Percentiles rank a stretch among this genome's conserved stretches.
phyloP scores from a whole-genome alignment of 2,329 filamentous ascomycete species.

The Mycosphaerella arachidis region DNA sequence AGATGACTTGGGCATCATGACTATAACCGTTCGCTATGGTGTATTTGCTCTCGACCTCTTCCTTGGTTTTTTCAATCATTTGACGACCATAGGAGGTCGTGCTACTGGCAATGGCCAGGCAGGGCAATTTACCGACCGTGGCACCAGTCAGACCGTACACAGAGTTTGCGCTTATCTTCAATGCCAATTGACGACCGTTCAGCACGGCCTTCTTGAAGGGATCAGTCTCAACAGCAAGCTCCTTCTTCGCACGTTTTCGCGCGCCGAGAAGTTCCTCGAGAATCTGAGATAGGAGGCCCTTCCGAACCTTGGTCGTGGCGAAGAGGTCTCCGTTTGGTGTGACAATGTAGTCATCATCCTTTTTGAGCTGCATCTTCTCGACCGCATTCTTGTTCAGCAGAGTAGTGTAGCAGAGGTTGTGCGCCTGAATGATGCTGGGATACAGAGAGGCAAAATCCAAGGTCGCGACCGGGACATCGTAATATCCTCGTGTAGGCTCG shows the following conservation, averaged over 20 bases:
- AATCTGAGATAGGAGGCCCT: conserved; percentile 91
- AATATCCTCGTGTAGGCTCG: conserved; percentile 88
- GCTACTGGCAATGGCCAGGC: conserved; percentile 89
- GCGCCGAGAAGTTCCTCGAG: conserved; percentile 87
- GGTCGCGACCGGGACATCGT: conserved; percentile 90
- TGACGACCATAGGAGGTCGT: conserved; percentile 95
- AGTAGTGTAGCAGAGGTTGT: conserved; percentile 97
- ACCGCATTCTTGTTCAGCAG: conserved; percentile 73
- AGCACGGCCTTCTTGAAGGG: conserved; percentile 97
- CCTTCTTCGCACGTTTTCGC: conserved; percentile 89
- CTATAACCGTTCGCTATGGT: conserved; percentile 90
- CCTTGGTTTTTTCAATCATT: conserved; percentile 98
- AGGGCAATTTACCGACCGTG: conserved; percentile 91
- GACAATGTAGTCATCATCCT: conserved; percentile 92
- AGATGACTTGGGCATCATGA: conserved; percentile 94
- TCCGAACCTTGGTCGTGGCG: conserved; percentile 79
- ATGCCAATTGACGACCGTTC: conserved; percentile 90
- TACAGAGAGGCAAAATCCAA: conserved; percentile 98
- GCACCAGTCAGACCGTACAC: conserved; percentile 97
- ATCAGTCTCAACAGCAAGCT: conserved; percentile 82
- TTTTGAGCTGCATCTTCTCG: conserved; percentile 70
- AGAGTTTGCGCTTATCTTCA: conserved; percentile 96
- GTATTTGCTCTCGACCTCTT: conserved; percentile 88
- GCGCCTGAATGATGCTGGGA: conserved; percentile 96
- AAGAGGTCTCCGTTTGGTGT: conserved; percentile 95